phyloP scores from a whole-genome alignment of 768 basidiomycete genomes.

The Termitomyces sp. region DNA sequence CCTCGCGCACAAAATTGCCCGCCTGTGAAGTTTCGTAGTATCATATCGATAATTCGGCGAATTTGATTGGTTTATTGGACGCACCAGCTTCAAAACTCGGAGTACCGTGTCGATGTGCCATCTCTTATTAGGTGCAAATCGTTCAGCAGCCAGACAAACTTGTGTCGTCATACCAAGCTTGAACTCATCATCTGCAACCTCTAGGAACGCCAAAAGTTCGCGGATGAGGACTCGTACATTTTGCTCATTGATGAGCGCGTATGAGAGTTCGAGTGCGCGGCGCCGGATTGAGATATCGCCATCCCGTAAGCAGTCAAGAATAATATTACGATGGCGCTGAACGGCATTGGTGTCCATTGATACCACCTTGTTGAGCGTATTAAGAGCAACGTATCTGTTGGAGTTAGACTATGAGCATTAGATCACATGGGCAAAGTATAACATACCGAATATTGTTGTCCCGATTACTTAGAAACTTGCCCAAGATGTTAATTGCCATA shows the following conservation, averaged over 20 bases:
- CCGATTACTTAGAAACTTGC: slow-evolving; percentile 95
- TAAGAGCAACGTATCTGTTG: slow-evolving; percentile 89
- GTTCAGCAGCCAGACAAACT: slow-evolving; percentile 91
- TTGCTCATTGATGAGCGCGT: slow-evolving; percentile 92
- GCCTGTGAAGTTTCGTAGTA: slow-evolving; percentile 56
- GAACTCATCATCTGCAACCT: slow-evolving; percentile 98
- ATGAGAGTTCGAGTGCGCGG: slow-evolving; percentile 93
- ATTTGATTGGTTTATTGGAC: slow-evolving; percentile 23
- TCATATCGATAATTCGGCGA: background rate
- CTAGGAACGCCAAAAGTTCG: slow-evolving; percentile 93
- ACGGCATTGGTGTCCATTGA: slow-evolving; percentile 98
- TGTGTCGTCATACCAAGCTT: slow-evolving; percentile 98
- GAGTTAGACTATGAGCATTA: background rate
- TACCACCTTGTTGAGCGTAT: slow-evolving; percentile 98
- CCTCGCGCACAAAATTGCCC: slow-evolving; percentile 96
- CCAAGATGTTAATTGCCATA: slow-evolving; percentile 99
- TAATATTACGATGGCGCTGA: slow-evolving; percentile 95
- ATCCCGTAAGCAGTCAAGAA: slow-evolving; percentile 98
- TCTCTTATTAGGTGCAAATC: slow-evolving; percentile 95
- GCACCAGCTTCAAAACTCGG: slow-evolving; percentile 84
- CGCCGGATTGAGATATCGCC: slow-evolving; percentile 98
- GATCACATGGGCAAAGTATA: background rate
- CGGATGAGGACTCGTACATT: slow-evolving; percentile 91
- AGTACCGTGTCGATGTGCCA: slow-evolving; percentile 99
- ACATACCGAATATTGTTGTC: slow-evolving; percentile 97